Percentiles rank a stretch among this genome's conserved stretches.
These are phyloP conservation scores for Naganishia onofrii DNA, from an alignment of 768 basidiomycete genomes.

Conservation along the genomic window DNA sequence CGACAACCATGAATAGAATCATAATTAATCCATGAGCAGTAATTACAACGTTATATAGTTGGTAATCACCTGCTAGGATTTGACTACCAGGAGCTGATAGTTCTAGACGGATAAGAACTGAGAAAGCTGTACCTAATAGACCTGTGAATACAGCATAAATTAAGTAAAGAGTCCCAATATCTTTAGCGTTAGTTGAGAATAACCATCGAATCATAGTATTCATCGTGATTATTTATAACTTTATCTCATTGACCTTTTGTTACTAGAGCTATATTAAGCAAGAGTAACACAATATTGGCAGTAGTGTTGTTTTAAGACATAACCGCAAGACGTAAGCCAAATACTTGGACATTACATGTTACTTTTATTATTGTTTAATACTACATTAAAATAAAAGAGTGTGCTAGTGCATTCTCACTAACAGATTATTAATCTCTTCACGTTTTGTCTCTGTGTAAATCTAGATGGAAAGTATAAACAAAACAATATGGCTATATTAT, in stretches of 20 bases:
- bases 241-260: background rate
- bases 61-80: conserved; percentile 24
- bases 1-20: conserved; percentile 21
- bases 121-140: conserved; percentile 42
- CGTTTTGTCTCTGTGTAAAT: background rate
- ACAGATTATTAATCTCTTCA: conserved; percentile 12
- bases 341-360: conserved; percentile 2
- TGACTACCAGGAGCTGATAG: conserved; percentile 39
- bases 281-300: background rate
- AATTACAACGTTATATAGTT: conserved; percentile 24
- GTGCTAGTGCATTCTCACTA: conserved; percentile 20
- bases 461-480: background rate
- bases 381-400: conserved; percentile 5
- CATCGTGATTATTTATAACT: conserved; percentile 16
- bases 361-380: background rate
- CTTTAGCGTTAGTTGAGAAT: conserved; percentile 43
- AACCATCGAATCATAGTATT: conserved; percentile 34
- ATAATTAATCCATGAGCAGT: conserved; percentile 22
- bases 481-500: background rate
- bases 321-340: background rate
- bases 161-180: conserved; percentile 42
- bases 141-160: conserved; percentile 41
- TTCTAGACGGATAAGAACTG: conserved; percentile 41
- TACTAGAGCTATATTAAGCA: background rate
- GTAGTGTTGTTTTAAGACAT: background rate